phyloP scores from a whole-genome alignment of 176 grass and related monocot species.

The Zea luxurians region DNA sequence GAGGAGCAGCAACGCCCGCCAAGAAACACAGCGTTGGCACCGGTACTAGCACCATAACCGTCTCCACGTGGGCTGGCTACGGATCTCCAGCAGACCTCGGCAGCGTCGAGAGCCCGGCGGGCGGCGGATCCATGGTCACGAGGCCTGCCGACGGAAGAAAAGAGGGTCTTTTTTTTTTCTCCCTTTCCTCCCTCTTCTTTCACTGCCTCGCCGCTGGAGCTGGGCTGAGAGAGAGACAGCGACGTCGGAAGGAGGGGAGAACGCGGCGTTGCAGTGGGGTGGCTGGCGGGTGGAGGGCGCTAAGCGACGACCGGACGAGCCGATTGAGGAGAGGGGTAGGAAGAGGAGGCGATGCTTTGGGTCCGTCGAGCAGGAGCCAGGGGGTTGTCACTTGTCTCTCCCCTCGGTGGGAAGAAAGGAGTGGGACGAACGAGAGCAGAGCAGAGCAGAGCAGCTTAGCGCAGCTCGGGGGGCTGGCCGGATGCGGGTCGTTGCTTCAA shows the following conservation, averaged over 20 bases:
- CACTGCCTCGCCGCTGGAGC: neutral
- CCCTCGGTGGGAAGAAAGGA: neutral
- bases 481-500: no score
- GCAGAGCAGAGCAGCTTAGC: no score
- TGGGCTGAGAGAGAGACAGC: neutral
- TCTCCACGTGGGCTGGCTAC: neutral
- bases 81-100: constrained; percentile 7
- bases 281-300: neutral
- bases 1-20: neutral
- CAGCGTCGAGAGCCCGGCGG: constrained; percentile 17
- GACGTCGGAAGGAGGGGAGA: neutral
- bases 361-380: no score
- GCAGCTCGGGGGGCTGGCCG: neutral
- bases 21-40: neutral
- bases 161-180: neutral
- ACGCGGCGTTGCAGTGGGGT: neutral
- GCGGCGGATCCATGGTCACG: constrained; percentile 4
- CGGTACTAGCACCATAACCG: neutral
- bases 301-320: neutral
- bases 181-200: neutral
- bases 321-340: neutral
- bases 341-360: neutral
- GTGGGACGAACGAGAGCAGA: neutral
- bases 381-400: no score
- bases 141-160: neutral